These are phyloP conservation scores for Botryotinia calthae DNA, from an alignment of 2,329 filamentous ascomycete genomes.

Conservation along the genomic window DNA sequence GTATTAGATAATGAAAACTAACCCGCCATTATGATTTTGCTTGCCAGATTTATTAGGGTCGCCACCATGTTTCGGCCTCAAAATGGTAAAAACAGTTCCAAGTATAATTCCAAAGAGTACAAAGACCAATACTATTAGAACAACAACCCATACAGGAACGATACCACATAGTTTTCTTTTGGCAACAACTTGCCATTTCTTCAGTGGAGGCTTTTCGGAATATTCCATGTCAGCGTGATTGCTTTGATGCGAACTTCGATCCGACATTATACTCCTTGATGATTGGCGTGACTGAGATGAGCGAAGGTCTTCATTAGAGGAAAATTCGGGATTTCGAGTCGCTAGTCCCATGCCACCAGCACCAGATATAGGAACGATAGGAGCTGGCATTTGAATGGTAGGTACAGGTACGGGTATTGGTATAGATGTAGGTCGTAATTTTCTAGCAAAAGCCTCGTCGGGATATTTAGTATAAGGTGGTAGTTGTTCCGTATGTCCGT, in stretches of 20 bases:
- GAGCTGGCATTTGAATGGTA: conserved; percentile 30
- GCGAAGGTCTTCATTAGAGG: conserved; percentile 54
- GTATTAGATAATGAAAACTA: conserved; percentile 22
- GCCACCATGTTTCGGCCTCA: conserved; percentile 31
- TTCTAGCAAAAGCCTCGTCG: conserved; percentile 64
- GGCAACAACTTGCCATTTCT: conserved; percentile 53
- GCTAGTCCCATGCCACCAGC: conserved; percentile 61
- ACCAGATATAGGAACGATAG: conserved; percentile 39
- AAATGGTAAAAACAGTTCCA: conserved; percentile 41
- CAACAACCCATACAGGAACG: conserved; percentile 61
- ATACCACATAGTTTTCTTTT: conserved; percentile 57
- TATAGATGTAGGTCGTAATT: conserved; percentile 39
- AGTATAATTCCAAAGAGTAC: conserved; percentile 59
- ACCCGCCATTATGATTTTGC: conserved; percentile 25
- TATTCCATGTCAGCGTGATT: conserved; percentile 48
- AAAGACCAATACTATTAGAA: conserved; percentile 51
- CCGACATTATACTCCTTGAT: conserved; percentile 51
- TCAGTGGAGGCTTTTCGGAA: conserved; percentile 49
- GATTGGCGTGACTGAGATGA: conserved; percentile 52
- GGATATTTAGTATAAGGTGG: conserved; percentile 91
- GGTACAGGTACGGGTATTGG: conserved; percentile 20
- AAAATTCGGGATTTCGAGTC: conserved; percentile 61
- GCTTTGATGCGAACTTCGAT: conserved; percentile 52
- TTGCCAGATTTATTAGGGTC: not conserved
- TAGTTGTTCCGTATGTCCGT: conserved; percentile 86